Conservation (phyloP, 2,329 filamentous ascomycete species). For the Xylaria arbuscula region DNA sequence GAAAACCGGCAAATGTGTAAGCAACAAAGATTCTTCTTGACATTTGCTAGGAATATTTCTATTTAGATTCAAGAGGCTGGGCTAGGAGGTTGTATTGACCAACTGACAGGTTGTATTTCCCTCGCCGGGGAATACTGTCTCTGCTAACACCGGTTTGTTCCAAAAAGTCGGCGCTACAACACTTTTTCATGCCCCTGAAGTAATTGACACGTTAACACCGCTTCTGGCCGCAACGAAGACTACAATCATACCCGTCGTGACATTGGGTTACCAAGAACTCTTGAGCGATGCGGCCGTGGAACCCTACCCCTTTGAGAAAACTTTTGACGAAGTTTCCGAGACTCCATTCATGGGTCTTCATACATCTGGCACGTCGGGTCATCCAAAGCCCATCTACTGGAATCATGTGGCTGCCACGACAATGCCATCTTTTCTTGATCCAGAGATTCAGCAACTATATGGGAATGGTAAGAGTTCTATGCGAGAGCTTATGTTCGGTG, state of each 20-base stretch:
- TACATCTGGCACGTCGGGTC: slow-evolving; percentile 42
- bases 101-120: slow-evolving; percentile 13
- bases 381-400: slow-evolving; percentile 42
- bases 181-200: slow-evolving; percentile 33
- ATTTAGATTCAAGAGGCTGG: not conserved
- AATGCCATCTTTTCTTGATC: slow-evolving; percentile 17
- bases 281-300: slow-evolving; percentile 25
- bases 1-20: slow-evolving; percentile 38
- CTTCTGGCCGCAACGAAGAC: slow-evolving; percentile 29
- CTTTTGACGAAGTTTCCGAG: slow-evolving; percentile 24
- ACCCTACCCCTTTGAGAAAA: slow-evolving; percentile 28
- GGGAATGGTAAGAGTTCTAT: not conserved
- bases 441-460: not conserved
- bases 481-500: slow-evolving; percentile 11
- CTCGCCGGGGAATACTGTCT: slow-evolving; percentile 11
- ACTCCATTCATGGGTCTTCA: slow-evolving; percentile 38
- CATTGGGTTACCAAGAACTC: slow-evolving; percentile 23
- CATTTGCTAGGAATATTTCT: not conserved
- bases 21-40: not conserved
- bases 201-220: slow-evolving; percentile 23
- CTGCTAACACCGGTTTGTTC: slow-evolving; percentile 19
- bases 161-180: slow-evolving; percentile 34
- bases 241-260: slow-evolving; percentile 21
- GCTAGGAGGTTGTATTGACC: not conserved
- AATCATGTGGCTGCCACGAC: slow-evolving; percentile 26